Conservation (phyloP, 257 asterid genomes). For the Nicotiana benthamiana region DNA sequence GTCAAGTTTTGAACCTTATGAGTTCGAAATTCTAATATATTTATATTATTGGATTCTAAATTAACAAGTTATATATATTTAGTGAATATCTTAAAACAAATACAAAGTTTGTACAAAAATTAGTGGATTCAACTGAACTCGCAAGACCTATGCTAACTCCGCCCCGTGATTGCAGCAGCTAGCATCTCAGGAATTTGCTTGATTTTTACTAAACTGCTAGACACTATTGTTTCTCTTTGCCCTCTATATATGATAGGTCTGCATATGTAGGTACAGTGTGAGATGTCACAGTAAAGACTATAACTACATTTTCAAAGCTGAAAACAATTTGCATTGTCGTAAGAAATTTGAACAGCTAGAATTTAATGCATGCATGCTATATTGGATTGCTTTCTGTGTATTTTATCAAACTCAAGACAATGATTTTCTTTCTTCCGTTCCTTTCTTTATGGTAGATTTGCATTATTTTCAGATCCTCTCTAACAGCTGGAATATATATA, state of each 20-base stretch:
- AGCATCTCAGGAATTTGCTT: background rate
- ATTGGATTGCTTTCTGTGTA: background rate
- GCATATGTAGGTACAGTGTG: background rate
- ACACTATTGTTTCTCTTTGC: background rate
- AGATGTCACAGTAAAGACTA: background rate
- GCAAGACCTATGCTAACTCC: too few species aligned
- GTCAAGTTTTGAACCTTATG: too few species aligned
- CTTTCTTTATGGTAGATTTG: background rate
- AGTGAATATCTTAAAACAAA: too few species aligned
- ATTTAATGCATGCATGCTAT: background rate
- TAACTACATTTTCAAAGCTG: background rate
- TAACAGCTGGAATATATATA: too few species aligned
- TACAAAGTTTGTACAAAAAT: too few species aligned
- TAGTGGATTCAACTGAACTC: too few species aligned
- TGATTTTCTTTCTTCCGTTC: background rate
- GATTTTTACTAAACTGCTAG: background rate
- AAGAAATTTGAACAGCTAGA: background rate
- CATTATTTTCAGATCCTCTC: background rate
- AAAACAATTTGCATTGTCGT: too few species aligned
- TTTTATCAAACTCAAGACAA: background rate
- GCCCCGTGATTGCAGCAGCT: background rate
- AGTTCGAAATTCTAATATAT: too few species aligned
- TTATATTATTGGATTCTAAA: too few species aligned
- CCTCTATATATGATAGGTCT: background rate
- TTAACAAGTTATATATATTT: too few species aligned